phyloP scores from a whole-genome alignment of 108 stramenopile species.

The Fistulifera solaris region DNA sequence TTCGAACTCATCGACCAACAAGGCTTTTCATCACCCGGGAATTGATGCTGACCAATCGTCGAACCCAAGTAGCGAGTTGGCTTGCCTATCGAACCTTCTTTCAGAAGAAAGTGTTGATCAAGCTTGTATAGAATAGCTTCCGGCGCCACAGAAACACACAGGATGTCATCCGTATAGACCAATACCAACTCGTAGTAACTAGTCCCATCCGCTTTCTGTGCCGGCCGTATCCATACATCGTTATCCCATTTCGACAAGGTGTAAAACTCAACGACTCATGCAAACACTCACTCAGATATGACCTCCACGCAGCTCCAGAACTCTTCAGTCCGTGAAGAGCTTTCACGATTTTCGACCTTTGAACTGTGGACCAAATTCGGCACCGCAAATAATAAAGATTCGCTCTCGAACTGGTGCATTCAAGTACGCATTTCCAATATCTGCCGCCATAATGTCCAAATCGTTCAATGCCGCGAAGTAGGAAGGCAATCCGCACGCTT shows the following conservation, averaged over 20 bases:
- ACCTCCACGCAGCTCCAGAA: slow-evolving; percentile 17
- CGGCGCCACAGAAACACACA: slow-evolving; percentile 10
- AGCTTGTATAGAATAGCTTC: slow-evolving; percentile 6
- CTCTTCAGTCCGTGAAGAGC: slow-evolving; percentile 39
- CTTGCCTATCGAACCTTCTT: slow-evolving; percentile 10
- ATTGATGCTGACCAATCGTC: slow-evolving; percentile 3
- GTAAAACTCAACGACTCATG: slow-evolving; percentile 2
- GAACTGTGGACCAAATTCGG: slow-evolving; percentile 24
- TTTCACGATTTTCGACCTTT: slow-evolving; percentile 14
- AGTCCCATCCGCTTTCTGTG: slow-evolving; percentile 11
- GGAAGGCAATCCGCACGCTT: slow-evolving; percentile 35
- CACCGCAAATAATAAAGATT: slow-evolving; percentile 19
- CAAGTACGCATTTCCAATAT: slow-evolving; percentile 36
- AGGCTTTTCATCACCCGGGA: slow-evolving; percentile 8
- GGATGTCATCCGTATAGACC: slow-evolving; percentile 25
- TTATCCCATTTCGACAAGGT: slow-evolving; percentile 19
- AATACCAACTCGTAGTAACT: slow-evolving; percentile 27
- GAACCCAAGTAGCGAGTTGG: slow-evolving; percentile 23
- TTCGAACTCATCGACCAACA: slow-evolving; percentile 16
- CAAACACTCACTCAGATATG: slow-evolving; percentile 6
- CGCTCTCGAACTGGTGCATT: slow-evolving; percentile 25
- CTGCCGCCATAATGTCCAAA: slow-evolving; percentile 26
- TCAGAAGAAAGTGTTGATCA: slow-evolving; percentile 11
- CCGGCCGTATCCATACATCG: slow-evolving; percentile 26
- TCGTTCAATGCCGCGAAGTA: slow-evolving; percentile 34